These are phyloP conservation scores for Podosphaera fusca DNA, from an alignment of 2,329 filamentous ascomycete species.

Conservation along the genomic window DNA sequence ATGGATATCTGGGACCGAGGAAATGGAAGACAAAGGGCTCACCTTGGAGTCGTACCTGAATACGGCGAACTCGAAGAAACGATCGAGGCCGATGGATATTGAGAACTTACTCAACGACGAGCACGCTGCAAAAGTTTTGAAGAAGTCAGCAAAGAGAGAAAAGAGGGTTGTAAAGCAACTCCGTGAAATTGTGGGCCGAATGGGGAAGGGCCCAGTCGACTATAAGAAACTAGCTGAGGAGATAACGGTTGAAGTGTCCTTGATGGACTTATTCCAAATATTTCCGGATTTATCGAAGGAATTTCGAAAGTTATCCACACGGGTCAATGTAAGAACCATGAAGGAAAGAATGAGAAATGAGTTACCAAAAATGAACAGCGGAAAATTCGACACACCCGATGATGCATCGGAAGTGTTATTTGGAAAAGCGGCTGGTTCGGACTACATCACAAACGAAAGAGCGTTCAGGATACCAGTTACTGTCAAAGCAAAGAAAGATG, in stretches of 20 bases:
- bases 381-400: too few relatives aligned
- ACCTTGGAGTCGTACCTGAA: not conserved
- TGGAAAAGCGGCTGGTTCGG: too few relatives aligned
- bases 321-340: not conserved
- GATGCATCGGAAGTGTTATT: too few relatives aligned
- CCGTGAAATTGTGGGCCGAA: too few relatives aligned
- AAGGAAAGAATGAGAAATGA: not conserved
- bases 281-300: not conserved
- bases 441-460: not conserved
- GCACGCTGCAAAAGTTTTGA: not conserved
- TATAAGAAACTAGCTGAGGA: not conserved
- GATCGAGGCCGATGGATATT: not conserved
- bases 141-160: not conserved
- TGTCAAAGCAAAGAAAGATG: not conserved
- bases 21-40: too few relatives aligned
- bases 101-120: not conserved
- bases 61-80: not conserved
- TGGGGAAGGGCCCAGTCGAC: too few relatives aligned
- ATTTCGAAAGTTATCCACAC: not conserved
- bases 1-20: too few relatives aligned
- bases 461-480: not conserved
- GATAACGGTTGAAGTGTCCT: not conserved
- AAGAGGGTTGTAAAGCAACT: not conserved
- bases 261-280: slow-evolving; percentile 1
- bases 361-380: too few relatives aligned